phyloP scores from a whole-genome alignment of 164 flowering plant species.

The Annona squamosa region DNA sequence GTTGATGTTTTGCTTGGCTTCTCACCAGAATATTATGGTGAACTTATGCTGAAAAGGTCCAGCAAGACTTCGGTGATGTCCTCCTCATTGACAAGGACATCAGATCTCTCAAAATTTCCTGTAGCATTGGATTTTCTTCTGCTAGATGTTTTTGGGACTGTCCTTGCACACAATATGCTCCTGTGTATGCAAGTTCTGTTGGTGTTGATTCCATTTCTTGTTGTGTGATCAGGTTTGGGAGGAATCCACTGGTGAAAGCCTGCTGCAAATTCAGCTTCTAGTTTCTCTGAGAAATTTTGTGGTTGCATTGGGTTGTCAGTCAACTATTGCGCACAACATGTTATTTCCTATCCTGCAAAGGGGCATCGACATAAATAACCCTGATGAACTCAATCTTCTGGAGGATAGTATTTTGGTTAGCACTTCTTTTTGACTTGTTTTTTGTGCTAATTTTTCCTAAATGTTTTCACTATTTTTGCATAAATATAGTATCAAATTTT shows the following conservation, averaged over 20 bases:
- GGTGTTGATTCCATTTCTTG: not conserved
- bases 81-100: too few relatives aligned
- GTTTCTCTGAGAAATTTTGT: slow-evolving; percentile 77
- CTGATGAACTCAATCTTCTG: slow-evolving; percentile 82
- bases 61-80: too few relatives aligned
- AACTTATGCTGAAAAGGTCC: too few relatives aligned
- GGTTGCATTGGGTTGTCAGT: slow-evolving; percentile 68
- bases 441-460: not conserved
- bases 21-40: too few relatives aligned
- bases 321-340: slow-evolving; percentile 69
- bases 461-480: not conserved
- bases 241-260: slow-evolving; percentile 87
- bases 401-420: slow-evolving; percentile 88
- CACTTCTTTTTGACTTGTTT: slow-evolving; percentile 3
- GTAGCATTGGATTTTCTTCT: not conserved
- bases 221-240: slow-evolving; percentile 66
- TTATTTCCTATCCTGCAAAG: slow-evolving; percentile 64
- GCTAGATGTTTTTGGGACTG: not conserved
- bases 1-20: too few relatives aligned
- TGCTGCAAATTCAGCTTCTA: slow-evolving; percentile 88
- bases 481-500: not conserved
- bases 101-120: not conserved
- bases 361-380: slow-evolving; percentile 69
- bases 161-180: not conserved
- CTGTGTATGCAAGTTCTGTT: not conserved